Evolutionary conservation across 148 eudicot genomes (phyloP).

Genomic region (Heliamphora exappendiculata): DNA sequence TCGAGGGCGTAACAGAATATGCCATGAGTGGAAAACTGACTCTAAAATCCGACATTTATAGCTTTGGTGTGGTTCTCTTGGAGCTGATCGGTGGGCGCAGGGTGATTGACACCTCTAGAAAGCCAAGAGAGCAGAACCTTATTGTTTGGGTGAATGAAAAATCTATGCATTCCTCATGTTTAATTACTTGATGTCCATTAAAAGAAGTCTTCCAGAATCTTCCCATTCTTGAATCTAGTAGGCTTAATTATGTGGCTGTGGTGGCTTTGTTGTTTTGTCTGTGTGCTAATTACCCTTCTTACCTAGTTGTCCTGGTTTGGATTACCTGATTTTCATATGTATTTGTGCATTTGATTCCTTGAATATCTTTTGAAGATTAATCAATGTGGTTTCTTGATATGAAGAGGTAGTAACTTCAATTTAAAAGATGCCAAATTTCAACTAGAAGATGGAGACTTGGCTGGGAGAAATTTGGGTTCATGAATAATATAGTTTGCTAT

Average conservation of each 20-base stretch:
- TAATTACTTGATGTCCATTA: not conserved
- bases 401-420: not conserved
- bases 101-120: conserved; percentile 41
- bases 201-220: not conserved
- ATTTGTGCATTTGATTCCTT: not conserved
- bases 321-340: not conserved
- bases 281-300: no score
- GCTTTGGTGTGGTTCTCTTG: no score
- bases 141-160: conserved; percentile 60
- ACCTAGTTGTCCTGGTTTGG: no score
- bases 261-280: no score
- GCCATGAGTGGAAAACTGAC: conserved; percentile 74
- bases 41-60: conserved; percentile 66
- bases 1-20: no score
- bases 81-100: conserved; percentile 66
- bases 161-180: not conserved
- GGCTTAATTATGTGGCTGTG: no score
- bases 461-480: no score
- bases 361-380: not conserved
- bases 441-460: not conserved
- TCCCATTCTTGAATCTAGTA: not conserved
- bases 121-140: conserved; percentile 49
- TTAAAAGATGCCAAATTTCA: not conserved
- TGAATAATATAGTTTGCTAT: no score
- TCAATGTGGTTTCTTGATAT: not conserved